These are phyloP conservation scores for Aspergillus neoniger DNA, from an alignment of 2,329 filamentous ascomycete genomes.

Conservation along the genomic window DNA sequence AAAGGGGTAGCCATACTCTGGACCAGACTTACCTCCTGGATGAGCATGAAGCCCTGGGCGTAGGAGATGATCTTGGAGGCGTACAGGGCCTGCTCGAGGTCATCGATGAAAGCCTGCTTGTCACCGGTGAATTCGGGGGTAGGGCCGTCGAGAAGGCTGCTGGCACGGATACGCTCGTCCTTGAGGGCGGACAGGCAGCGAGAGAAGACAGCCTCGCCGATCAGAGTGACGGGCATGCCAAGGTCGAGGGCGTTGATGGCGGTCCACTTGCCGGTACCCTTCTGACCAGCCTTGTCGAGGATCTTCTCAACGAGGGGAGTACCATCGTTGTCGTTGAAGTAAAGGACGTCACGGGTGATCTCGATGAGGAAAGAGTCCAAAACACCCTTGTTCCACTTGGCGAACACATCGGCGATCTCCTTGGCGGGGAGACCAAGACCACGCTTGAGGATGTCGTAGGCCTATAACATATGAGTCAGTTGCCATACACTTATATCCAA, in stretches of 20 bases:
- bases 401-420: slow-evolving; percentile 93
- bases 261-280: slow-evolving; percentile 99
- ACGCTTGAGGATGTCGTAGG: slow-evolving; percentile 99
- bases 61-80: slow-evolving; percentile 99
- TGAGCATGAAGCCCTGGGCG: slow-evolving; percentile 99
- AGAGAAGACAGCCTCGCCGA: slow-evolving; percentile 93
- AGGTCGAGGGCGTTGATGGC: slow-evolving; percentile 98
- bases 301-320: slow-evolving; percentile 96
- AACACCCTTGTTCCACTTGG: slow-evolving; percentile 98
- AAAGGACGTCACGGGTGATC: slow-evolving; percentile 98
- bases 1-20: too few species aligned
- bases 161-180: slow-evolving; percentile 83
- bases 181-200: slow-evolving; percentile 95
- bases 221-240: slow-evolving; percentile 96
- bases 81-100: slow-evolving; percentile 98
- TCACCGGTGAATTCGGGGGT: slow-evolving; percentile 80
- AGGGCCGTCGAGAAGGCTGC: slow-evolving; percentile 76
- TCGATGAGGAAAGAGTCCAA: slow-evolving; percentile 99
- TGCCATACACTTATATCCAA: neutral
- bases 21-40: slow-evolving; percentile 76
- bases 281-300: slow-evolving; percentile 96
- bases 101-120: slow-evolving; percentile 89
- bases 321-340: slow-evolving; percentile 95
- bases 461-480: slow-evolving; percentile 54
- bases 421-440: slow-evolving; percentile 84